Evolutionary conservation across 805 yeast genomes (phyloP).

Genomic region (Scheffersomyces coipomensis): DNA sequence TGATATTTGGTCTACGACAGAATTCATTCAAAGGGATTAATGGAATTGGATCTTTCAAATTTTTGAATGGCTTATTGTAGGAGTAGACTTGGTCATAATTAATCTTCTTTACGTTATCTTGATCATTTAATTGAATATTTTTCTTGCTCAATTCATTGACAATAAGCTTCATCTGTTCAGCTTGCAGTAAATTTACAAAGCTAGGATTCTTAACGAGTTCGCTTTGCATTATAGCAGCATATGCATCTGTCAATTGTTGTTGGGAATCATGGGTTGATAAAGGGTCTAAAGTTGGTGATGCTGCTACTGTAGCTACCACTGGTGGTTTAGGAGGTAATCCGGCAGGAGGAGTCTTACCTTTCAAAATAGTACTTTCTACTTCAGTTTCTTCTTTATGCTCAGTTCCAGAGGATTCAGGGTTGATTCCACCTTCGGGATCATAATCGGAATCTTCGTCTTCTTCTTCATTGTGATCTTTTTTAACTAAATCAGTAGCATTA

Average conservation of each 20-base stretch:
- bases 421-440: slow-evolving; percentile 23
- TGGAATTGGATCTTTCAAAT: slow-evolving; percentile 30
- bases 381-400: slow-evolving; percentile 3
- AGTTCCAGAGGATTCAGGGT: not conserved
- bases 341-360: slow-evolving; percentile 10
- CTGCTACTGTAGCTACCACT: slow-evolving; percentile 11
- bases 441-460: slow-evolving; percentile 26
- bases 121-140: slow-evolving; percentile 28
- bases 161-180: slow-evolving; percentile 29
- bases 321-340: slow-evolving; percentile 31
- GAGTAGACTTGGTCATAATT: slow-evolving; percentile 47
- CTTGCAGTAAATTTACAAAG: slow-evolving; percentile 35
- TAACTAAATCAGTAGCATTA: slow-evolving; percentile 3
- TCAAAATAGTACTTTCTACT: slow-evolving; percentile 5
- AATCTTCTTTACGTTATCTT: slow-evolving; percentile 7
- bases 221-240: slow-evolving; percentile 34
- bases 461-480: slow-evolving; percentile 10
- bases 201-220: slow-evolving; percentile 32
- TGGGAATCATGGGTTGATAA: slow-evolving; percentile 10
- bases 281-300: slow-evolving; percentile 2
- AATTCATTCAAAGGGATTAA: slow-evolving; percentile 40
- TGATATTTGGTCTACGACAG: slow-evolving; percentile 59
- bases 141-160: slow-evolving; percentile 37
- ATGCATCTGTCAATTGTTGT: slow-evolving; percentile 27
- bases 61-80: slow-evolving; percentile 32